Evolutionary conservation across 1,284 basidiomycete species (phyloP).

Genomic region (Ustilago nuda): DNA sequence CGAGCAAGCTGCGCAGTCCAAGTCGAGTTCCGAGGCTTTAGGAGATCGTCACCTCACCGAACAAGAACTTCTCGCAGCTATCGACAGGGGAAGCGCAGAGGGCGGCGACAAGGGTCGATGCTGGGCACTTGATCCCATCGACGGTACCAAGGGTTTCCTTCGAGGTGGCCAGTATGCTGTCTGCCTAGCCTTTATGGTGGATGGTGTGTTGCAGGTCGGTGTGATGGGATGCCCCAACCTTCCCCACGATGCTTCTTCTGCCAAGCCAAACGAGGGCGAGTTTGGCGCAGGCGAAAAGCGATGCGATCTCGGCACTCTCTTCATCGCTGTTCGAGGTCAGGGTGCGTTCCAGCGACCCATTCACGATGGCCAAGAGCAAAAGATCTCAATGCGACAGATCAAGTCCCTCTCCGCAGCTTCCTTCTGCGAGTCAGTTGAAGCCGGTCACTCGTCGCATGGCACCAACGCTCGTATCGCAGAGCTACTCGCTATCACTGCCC

Average conservation of each 20-base stretch:
- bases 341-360: slow-evolving; percentile 64
- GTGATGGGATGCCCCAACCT: slow-evolving; percentile 97
- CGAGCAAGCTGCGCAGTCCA: slow-evolving; percentile 27
- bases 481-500: slow-evolving; percentile 77
- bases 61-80: slow-evolving; percentile 79
- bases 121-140: slow-evolving; percentile 92
- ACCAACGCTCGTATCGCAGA: slow-evolving; percentile 79
- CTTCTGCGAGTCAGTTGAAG: slow-evolving; percentile 93
- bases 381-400: slow-evolving; percentile 61
- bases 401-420: slow-evolving; percentile 73
- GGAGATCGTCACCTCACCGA: slow-evolving; percentile 70
- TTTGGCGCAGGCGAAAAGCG: slow-evolving; percentile 49
- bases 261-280: slow-evolving; percentile 66
- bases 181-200: slow-evolving; percentile 88
- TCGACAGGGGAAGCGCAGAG: slow-evolving; percentile 84
- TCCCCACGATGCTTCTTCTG: slow-evolving; percentile 71
- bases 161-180: slow-evolving; percentile 97
- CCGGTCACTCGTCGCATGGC: slow-evolving; percentile 89
- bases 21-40: slow-evolving; percentile 69
- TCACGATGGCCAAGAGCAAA: slow-evolving; percentile 44
- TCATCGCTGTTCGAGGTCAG: slow-evolving; percentile 63
- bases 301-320: slow-evolving; percentile 62
- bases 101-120: slow-evolving; percentile 82
- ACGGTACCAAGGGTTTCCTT: slow-evolving; percentile 94
- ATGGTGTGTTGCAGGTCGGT: slow-evolving; percentile 79